Percentiles rank a stretch among this genome's conserved stretches.
Conservation (phyloP, 2,329 filamentous ascomycete species). For the Claviceps pazoutovae region DNA sequence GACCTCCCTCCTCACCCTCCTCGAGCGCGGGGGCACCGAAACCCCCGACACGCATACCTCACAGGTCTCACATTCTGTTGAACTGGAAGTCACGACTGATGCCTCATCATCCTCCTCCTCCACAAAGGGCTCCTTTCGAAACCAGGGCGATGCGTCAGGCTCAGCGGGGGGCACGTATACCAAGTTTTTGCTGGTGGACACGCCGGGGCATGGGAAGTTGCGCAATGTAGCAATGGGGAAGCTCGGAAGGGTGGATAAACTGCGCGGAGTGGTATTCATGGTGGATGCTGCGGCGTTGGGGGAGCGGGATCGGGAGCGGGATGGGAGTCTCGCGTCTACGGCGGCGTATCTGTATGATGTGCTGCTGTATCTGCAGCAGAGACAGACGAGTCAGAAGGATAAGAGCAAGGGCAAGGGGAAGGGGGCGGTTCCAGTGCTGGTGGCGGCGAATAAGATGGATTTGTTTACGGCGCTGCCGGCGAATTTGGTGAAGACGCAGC, state of each 20-base stretch:
- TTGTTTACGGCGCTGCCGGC: slow-evolving; percentile 84
- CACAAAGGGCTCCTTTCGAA: slow-evolving; percentile 31
- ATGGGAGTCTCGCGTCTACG: slow-evolving; percentile 45
- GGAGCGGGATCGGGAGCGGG: slow-evolving; percentile 29
- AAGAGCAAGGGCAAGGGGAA: slow-evolving; percentile 19
- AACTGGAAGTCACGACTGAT: slow-evolving; percentile 39
- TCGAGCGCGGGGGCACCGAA: slow-evolving; percentile 37
- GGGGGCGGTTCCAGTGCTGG: slow-evolving; percentile 51
- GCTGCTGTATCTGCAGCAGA: slow-evolving; percentile 68
- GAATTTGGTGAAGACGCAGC: slow-evolving; percentile 53
- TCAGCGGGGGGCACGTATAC: slow-evolving; percentile 34
- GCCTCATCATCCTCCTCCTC: slow-evolving; percentile 14
- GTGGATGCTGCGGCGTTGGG: slow-evolving; percentile 67
- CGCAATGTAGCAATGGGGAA: slow-evolving; percentile 51
- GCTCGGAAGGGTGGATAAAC: slow-evolving; percentile 30
- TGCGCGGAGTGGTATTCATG: slow-evolving; percentile 70
- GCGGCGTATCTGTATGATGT: slow-evolving; percentile 82
- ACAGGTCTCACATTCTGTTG: slow-evolving; percentile 34
- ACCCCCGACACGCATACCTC: slow-evolving; percentile 40
- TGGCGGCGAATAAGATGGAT: slow-evolving; percentile 92
- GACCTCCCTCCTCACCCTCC: slow-evolving; percentile 70
- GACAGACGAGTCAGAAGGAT: slow-evolving; percentile 36
- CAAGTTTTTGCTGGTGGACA: slow-evolving; percentile 70
- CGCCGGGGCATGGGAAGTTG: slow-evolving; percentile 90
- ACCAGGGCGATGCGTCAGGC: slow-evolving; percentile 37